A percentile compares a stretch with the other conserved stretches of the same genome.
These are phyloP conservation scores for Tetracentron sinense DNA, from an alignment of 164 flowering plant genomes.

Conservation along the genomic window DNA sequence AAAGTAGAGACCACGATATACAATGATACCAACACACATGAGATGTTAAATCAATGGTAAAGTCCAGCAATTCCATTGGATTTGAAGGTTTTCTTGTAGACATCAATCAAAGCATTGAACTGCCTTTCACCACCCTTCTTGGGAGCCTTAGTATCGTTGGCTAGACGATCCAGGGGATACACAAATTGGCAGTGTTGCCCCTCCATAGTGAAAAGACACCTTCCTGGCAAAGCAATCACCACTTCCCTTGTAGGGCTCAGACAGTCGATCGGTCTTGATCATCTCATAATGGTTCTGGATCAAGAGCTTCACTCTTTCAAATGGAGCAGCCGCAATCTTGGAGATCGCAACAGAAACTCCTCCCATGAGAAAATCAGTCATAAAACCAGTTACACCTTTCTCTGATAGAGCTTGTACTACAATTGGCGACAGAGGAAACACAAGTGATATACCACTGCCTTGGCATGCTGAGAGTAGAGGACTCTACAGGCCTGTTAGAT, in stretches of 20 bases:
- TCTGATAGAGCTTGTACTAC: conserved; percentile 37
- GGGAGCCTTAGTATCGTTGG: conserved; percentile 50
- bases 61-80: conserved; percentile 62
- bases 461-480: conserved; percentile 4
- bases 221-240: conserved; percentile 49
- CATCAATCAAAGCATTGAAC: conserved; percentile 58
- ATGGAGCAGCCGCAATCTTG: conserved; percentile 56
- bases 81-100: conserved; percentile 50
- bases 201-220: conserved; percentile 48
- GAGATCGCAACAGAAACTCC: conserved; percentile 54
- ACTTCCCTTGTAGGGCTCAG: too few species aligned
- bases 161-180: conserved; percentile 56
- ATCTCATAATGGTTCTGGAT: conserved; percentile 50
- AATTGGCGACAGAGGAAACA: conserved; percentile 24
- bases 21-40: conserved; percentile 55
- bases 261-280: conserved; percentile 42
- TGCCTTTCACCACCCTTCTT: conserved; percentile 58
- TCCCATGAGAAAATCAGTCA: conserved; percentile 49
- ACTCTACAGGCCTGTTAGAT: conserved; percentile 10
- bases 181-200: conserved; percentile 56
- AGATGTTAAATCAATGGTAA: conserved; percentile 54
- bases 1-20: too few species aligned
- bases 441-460: neutral
- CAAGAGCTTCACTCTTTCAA: conserved; percentile 40
- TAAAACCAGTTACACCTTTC: conserved; percentile 26